These are phyloP conservation scores for Calonectria honghensis DNA, from an alignment of 2,329 filamentous ascomycete genomes.

Conservation along the genomic window DNA sequence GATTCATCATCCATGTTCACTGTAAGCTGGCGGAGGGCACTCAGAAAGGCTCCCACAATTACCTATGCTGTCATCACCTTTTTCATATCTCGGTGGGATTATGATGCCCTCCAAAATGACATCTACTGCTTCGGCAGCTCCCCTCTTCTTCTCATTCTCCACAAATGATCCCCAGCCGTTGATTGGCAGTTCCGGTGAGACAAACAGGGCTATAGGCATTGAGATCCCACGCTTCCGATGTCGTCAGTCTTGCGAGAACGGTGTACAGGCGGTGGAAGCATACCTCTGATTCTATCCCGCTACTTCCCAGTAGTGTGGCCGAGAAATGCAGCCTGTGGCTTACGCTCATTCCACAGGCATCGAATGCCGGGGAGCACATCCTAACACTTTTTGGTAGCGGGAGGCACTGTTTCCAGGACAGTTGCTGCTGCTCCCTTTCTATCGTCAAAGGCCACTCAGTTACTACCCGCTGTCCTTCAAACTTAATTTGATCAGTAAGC, in stretches of 20 bases:
- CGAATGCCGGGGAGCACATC: conserved; percentile 11
- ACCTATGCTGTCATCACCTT: neutral
- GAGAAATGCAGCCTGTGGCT: conserved; percentile 2
- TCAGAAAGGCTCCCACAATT: neutral
- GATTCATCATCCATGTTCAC: neutral
- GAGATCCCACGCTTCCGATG: neutral
- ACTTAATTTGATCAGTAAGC: neutral
- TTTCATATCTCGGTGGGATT: conserved; percentile 10
- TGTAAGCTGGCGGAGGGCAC: conserved; percentile 2
- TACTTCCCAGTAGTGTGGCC: neutral
- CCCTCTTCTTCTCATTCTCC: neutral
- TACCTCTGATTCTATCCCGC: conserved; percentile 1
- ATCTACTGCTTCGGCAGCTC: neutral
- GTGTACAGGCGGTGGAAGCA: neutral
- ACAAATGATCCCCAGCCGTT: conserved; percentile 12
- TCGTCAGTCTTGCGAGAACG: neutral
- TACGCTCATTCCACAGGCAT: neutral
- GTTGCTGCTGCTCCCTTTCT: neutral
- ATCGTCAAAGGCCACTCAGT: neutral
- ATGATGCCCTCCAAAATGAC: conserved; percentile 2
- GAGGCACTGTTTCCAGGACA: neutral
- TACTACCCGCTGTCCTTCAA: neutral
- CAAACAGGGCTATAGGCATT: conserved; percentile 2
- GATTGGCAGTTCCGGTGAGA: neutral
- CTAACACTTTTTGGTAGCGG: conserved; percentile 12